These are phyloP conservation scores for Salisapilia sapeloensis DNA, from an alignment of 352 stramenopile genomes.

Conservation along the genomic window DNA sequence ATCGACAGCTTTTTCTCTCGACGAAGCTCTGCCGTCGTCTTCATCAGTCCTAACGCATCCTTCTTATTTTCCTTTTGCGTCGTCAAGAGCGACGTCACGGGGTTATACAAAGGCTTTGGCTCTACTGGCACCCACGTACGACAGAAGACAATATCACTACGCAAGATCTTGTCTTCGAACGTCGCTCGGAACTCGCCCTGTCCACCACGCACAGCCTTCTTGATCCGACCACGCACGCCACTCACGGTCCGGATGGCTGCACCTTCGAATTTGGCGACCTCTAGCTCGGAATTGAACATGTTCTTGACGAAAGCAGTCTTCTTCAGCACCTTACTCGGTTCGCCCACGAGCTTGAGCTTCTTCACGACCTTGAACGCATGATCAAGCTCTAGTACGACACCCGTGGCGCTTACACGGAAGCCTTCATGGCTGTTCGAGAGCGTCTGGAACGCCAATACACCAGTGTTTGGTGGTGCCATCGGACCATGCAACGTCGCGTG, in stretches of 20 bases:
- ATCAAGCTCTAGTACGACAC: slow-evolving; percentile 94
- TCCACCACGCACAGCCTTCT: slow-evolving; percentile 89
- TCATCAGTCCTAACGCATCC: slow-evolving; percentile 71
- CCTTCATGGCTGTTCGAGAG: slow-evolving; percentile 81
- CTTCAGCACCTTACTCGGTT: slow-evolving; percentile 95
- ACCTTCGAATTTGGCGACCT: slow-evolving; percentile 96
- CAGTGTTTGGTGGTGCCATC: slow-evolving; percentile 92
- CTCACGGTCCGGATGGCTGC: slow-evolving; percentile 96
- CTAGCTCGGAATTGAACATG: slow-evolving; percentile 93
- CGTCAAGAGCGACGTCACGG: slow-evolving; percentile 79
- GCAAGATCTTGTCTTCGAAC: slow-evolving; percentile 99
- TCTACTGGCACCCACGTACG: slow-evolving; percentile 98
- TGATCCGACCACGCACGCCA: slow-evolving; percentile 96
- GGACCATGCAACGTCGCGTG: slow-evolving; percentile 95
- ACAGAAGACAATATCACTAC: slow-evolving; percentile 99
- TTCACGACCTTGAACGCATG: slow-evolving; percentile 97
- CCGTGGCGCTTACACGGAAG: slow-evolving; percentile 96
- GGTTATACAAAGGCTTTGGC: slow-evolving; percentile 98
- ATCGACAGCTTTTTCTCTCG: slow-evolving; percentile 89
- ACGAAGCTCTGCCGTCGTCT: slow-evolving; percentile 91
- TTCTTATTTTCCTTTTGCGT: slow-evolving; percentile 35
- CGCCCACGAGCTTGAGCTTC: slow-evolving; percentile 99
- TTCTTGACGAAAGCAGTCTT: slow-evolving; percentile 98
- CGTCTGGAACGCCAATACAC: slow-evolving; percentile 94
- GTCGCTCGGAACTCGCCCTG: slow-evolving; percentile 96